Conservation (phyloP, 2,329 filamentous ascomycete genomes). For the Aureobasidium leucospermi region DNA sequence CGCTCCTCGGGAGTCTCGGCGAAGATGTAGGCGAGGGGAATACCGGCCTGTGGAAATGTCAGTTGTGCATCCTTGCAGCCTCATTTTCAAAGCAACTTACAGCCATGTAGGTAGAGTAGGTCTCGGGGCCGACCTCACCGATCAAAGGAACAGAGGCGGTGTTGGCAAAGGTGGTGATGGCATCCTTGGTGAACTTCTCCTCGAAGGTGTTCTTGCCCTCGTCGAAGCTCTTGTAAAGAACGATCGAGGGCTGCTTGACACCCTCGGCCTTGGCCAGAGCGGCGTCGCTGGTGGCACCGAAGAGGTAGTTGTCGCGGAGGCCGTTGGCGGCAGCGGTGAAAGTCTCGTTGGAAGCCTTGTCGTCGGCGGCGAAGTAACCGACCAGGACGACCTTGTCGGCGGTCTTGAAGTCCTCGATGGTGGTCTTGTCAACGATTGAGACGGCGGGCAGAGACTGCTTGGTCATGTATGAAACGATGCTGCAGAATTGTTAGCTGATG, state of each 20-base stretch:
- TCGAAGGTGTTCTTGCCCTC: slow-evolving; percentile 85
- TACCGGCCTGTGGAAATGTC: slow-evolving; percentile 52
- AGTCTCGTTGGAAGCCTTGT: slow-evolving; percentile 80
- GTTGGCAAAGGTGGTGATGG: slow-evolving; percentile 77
- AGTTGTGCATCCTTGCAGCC: not conserved
- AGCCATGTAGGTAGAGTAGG: slow-evolving; percentile 90
- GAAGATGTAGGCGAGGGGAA: slow-evolving; percentile 45
- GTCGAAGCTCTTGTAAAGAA: slow-evolving; percentile 96
- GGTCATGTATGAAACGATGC: slow-evolving; percentile 81
- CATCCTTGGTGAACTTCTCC: slow-evolving; percentile 73
- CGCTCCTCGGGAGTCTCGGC: slow-evolving; percentile 36
- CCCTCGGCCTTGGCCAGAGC: slow-evolving; percentile 82
- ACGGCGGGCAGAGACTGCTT: slow-evolving; percentile 96
- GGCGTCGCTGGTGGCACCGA: slow-evolving; percentile 79
- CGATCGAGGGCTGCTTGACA: slow-evolving; percentile 76
- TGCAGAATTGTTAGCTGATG: slow-evolving; percentile 21
- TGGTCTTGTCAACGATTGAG: slow-evolving; percentile 71
- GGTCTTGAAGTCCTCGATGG: slow-evolving; percentile 91
- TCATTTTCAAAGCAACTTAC: slow-evolving; percentile 34
- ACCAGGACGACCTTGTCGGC: slow-evolving; percentile 94
- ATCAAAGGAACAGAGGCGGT: slow-evolving; percentile 80
- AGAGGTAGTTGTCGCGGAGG: slow-evolving; percentile 88
- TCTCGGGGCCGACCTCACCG: slow-evolving; percentile 94
- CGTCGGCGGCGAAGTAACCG: slow-evolving; percentile 72
- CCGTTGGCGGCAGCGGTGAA: slow-evolving; percentile 66